phyloP scores from a whole-genome alignment of 805 yeast species.

The Candida dendrica region DNA sequence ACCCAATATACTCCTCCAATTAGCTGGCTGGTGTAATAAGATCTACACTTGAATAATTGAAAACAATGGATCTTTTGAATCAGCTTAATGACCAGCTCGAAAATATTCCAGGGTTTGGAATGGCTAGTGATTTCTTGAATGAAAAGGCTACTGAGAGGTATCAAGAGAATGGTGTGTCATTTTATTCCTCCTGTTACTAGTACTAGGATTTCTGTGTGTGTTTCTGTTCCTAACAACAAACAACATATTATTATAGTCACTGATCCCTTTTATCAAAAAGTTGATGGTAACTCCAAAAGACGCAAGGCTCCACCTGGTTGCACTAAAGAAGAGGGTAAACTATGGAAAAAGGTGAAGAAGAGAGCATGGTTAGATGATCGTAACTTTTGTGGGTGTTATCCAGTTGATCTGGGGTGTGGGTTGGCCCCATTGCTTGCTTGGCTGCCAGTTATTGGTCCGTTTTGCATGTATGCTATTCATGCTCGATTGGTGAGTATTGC shows the following conservation, averaged over 20 bases:
- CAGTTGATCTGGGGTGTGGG: constrained; percentile 71
- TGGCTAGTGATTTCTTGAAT: constrained; percentile 51
- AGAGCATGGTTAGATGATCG: constrained; percentile 86
- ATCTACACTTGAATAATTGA: no score
- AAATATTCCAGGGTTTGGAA: constrained; percentile 51
- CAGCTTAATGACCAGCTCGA: constrained; percentile 28
- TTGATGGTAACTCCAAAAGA: constrained; percentile 46
- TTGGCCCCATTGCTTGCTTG: constrained; percentile 66
- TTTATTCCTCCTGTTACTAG: no score
- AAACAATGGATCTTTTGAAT: constrained; percentile 18
- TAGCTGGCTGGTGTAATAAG: no score
- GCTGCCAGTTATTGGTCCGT: constrained; percentile 81
- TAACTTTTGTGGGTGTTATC: constrained; percentile 74
- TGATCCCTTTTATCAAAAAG: constrained; percentile 57
- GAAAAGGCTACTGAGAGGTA: constrained; percentile 61
- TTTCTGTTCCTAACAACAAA: no score
- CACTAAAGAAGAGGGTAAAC: constrained; percentile 50
- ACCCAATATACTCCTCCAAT: no score
- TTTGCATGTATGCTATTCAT: constrained; percentile 73
- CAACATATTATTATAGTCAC: background rate
- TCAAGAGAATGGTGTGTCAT: constrained; percentile 36
- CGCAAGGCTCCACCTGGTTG: constrained; percentile 55
- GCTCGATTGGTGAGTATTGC: constrained; percentile 59
- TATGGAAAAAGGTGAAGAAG: constrained; percentile 67
- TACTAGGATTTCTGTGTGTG: no score